Conservation (phyloP, 371 early-diverging fungal genomes). For the Mortierella sp. region DNA sequence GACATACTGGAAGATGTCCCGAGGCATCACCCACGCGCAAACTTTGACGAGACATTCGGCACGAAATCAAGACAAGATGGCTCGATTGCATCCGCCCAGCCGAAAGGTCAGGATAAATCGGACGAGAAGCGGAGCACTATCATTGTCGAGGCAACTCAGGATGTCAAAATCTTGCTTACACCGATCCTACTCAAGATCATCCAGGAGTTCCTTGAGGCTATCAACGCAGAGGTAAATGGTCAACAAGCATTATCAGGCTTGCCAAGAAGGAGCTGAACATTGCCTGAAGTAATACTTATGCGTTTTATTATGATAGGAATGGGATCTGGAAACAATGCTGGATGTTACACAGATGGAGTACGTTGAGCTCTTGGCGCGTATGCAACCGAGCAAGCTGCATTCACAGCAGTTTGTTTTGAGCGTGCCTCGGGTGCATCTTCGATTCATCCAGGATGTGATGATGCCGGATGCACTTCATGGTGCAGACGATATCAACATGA, state of each 20-base stretch:
- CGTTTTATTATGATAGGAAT: slow-evolving; percentile 70
- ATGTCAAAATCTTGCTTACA: slow-evolving; percentile 71
- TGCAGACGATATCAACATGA: slow-evolving; percentile 61
- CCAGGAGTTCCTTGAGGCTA: slow-evolving; percentile 75
- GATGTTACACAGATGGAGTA: slow-evolving; percentile 79
- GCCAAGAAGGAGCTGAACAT: no score
- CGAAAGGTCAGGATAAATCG: slow-evolving; percentile 25
- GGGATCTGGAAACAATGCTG: slow-evolving; percentile 76
- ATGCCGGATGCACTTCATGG: slow-evolving; percentile 76
- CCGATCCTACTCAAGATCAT: slow-evolving; percentile 81
- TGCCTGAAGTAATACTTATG: no score
- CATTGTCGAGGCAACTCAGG: slow-evolving; percentile 69
- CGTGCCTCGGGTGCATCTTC: slow-evolving; percentile 72
- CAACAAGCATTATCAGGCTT: no score
- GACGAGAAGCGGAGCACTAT: slow-evolving; percentile 61
- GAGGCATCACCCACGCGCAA: slow-evolving; percentile 43
- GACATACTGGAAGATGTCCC: slow-evolving; percentile 48
- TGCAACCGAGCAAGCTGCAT: slow-evolving; percentile 58
- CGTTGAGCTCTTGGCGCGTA: slow-evolving; percentile 68
- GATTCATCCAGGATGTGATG: slow-evolving; percentile 83
- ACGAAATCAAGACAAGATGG: slow-evolving; percentile 14
- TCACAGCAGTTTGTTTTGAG: slow-evolving; percentile 69
- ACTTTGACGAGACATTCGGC: slow-evolving; percentile 47
- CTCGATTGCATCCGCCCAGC: slow-evolving; percentile 29
- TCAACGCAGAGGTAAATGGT: slow-evolving; percentile 69